These are phyloP conservation scores for Globisporangium heterothallicum DNA, from an alignment of 352 stramenopile species.

Conservation along the genomic window DNA sequence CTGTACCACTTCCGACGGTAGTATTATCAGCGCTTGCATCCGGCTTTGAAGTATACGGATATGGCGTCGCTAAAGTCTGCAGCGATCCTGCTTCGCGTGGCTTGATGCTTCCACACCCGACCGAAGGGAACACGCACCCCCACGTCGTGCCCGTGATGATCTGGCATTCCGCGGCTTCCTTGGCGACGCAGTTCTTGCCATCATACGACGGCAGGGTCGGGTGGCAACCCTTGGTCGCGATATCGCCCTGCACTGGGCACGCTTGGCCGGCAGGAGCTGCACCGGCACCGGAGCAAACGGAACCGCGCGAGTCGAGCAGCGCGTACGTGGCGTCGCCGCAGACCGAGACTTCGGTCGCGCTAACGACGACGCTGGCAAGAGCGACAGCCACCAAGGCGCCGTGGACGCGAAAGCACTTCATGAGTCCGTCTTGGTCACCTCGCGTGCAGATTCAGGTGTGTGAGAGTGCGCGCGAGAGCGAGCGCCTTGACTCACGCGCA, in stretches of 20 bases:
- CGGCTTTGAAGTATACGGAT: too few relatives aligned
- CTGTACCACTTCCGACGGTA: background rate
- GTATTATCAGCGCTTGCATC: too few relatives aligned
- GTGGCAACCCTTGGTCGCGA: slow-evolving; percentile 29
- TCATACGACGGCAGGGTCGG: slow-evolving; percentile 32
- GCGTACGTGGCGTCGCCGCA: slow-evolving; percentile 46
- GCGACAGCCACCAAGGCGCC: too few relatives aligned
- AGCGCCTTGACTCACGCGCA: too few relatives aligned
- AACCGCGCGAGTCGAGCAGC: slow-evolving; percentile 13
- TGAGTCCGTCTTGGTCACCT: too few relatives aligned
- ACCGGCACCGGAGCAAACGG: slow-evolving; percentile 36
- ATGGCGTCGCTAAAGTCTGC: background rate
- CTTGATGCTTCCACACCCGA: background rate
- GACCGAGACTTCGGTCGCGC: background rate
- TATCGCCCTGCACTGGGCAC: slow-evolving; percentile 35
- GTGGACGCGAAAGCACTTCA: too few relatives aligned
- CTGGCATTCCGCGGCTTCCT: slow-evolving; percentile 22
- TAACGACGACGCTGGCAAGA: background rate
- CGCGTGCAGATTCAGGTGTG: too few relatives aligned
- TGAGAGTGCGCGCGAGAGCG: too few relatives aligned
- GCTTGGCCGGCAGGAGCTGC: slow-evolving; percentile 19
- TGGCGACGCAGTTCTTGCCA: slow-evolving; percentile 25
- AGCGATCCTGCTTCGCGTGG: background rate
- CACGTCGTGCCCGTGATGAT: slow-evolving; percentile 23
- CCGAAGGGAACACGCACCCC: slow-evolving; percentile 23